Evolutionary conservation across 306 rosid species (phyloP).

Genomic region (Elaeagnus macrophylla): DNA sequence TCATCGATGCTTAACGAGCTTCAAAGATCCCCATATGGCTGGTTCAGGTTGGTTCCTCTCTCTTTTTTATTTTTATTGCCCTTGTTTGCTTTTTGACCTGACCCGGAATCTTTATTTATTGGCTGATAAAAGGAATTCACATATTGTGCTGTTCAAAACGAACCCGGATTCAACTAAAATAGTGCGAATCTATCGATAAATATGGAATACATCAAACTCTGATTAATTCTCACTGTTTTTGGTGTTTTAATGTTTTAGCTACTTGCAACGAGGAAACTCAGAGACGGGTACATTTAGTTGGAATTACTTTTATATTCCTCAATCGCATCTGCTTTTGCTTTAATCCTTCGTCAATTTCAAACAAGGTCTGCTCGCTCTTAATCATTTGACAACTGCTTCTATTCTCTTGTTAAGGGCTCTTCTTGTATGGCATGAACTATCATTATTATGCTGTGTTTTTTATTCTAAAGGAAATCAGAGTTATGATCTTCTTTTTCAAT

Average conservation of each 20-base stretch:
- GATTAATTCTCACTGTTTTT: background rate
- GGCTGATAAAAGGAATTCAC: background rate
- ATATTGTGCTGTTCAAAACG: background rate
- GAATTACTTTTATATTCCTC: slow-evolving; percentile 28
- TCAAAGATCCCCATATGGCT: background rate
- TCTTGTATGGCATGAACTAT: too few species aligned
- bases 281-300: slow-evolving; percentile 17
- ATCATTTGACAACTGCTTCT: too few species aligned
- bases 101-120: background rate
- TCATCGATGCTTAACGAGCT: background rate
- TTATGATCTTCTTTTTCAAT: too few species aligned
- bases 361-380: slow-evolving; percentile 36
- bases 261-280: slow-evolving; percentile 20
- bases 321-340: slow-evolving; percentile 25
- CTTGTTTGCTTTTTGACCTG: background rate
- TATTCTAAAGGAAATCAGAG: too few species aligned
- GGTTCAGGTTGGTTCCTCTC: background rate
- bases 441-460: too few species aligned
- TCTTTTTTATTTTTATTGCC: background rate
- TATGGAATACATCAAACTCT: background rate
- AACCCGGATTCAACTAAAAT: background rate
- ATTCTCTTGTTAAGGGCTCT: too few species aligned
- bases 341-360: slow-evolving; percentile 29
- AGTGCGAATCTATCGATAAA: too few species aligned
- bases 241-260: slow-evolving; percentile 18